phyloP scores from a whole-genome alignment of 495 filamentous ascomycete genomes.

The Aspergillus funiculosus region DNA sequence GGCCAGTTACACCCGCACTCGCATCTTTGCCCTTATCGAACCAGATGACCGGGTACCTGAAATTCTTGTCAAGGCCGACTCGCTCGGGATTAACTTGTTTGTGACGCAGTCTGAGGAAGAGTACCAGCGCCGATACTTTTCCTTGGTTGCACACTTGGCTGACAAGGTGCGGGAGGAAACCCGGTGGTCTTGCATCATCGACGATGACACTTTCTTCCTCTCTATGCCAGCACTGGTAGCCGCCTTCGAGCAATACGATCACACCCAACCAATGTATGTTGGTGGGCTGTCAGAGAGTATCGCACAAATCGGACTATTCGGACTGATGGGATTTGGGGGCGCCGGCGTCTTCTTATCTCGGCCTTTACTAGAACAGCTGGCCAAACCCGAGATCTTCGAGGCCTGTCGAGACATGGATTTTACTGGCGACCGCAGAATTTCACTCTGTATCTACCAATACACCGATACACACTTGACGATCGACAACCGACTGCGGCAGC shows the following conservation, averaged over 20 bases:
- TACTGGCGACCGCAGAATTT: conserved; percentile 45
- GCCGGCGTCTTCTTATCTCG: conserved; percentile 54
- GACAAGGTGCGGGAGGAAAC: conserved; percentile 42
- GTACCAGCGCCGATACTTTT: conserved; percentile 54
- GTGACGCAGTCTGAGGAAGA: conserved; percentile 47
- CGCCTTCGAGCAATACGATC: conserved; percentile 42
- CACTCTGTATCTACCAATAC: conserved; percentile 49
- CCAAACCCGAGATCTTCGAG: conserved; percentile 27
- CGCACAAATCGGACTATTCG: conserved; percentile 44
- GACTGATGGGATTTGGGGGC: conserved; percentile 54
- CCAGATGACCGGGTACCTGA: conserved; percentile 35
- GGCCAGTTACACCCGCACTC: conserved; percentile 51
- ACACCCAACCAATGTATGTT: conserved; percentile 45
- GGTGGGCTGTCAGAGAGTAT: conserved; percentile 53
- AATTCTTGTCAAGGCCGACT: conserved; percentile 36
- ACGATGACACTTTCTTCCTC: conserved; percentile 67
- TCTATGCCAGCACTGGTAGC: conserved; percentile 45
- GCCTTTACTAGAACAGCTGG: conserved; percentile 41
- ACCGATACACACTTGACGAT: conserved; percentile 46
- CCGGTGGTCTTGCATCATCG: conserved; percentile 56
- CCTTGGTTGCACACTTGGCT: conserved; percentile 49
- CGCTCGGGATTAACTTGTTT: conserved; percentile 45
- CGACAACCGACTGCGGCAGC: conserved; percentile 47
- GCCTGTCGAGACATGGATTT: conserved; percentile 36
- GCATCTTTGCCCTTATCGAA: conserved; percentile 51